Conservation (phyloP, 2,329 filamentous ascomycete genomes). For the Pseudogymnoascus sp. region DNA sequence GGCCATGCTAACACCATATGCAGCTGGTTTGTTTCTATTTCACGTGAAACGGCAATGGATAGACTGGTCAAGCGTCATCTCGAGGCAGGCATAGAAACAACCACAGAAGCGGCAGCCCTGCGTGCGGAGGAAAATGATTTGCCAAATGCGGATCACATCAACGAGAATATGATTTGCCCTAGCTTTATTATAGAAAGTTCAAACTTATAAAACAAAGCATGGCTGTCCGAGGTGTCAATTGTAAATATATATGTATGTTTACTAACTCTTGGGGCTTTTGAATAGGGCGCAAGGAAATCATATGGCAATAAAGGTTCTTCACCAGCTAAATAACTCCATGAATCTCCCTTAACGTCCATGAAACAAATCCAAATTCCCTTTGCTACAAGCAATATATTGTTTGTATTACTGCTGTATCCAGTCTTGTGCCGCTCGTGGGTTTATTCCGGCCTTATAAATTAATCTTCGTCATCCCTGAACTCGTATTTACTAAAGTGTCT, state of each 20-base stretch:
- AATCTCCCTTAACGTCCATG: too few species aligned
- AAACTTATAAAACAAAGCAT: neutral
- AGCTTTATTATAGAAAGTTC: constrained; percentile 25
- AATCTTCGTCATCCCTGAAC: neutral
- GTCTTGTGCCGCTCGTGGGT: neutral
- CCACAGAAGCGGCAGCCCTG: constrained; percentile 21
- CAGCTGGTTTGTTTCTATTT: constrained; percentile 30
- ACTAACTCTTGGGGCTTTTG: neutral
- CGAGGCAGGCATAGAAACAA: constrained; percentile 27
- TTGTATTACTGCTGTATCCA: neutral
- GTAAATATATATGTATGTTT: neutral
- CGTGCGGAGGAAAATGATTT: constrained; percentile 30
- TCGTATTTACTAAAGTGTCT: constrained; percentile 57
- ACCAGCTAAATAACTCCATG: too few species aligned
- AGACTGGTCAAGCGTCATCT: constrained; percentile 27
- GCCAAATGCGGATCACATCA: constrained; percentile 28
- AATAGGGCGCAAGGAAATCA: neutral
- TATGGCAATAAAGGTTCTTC: too few species aligned
- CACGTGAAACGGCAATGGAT: constrained; percentile 21
- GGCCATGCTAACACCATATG: neutral
- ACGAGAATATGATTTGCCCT: constrained; percentile 24
- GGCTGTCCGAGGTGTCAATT: neutral
- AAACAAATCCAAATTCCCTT: too few species aligned
- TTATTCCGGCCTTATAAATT: neutral
- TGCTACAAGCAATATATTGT: neutral